These are phyloP conservation scores for Syzygium aqueum DNA, from an alignment of 345 rosid genomes.

Conservation along the genomic window DNA sequence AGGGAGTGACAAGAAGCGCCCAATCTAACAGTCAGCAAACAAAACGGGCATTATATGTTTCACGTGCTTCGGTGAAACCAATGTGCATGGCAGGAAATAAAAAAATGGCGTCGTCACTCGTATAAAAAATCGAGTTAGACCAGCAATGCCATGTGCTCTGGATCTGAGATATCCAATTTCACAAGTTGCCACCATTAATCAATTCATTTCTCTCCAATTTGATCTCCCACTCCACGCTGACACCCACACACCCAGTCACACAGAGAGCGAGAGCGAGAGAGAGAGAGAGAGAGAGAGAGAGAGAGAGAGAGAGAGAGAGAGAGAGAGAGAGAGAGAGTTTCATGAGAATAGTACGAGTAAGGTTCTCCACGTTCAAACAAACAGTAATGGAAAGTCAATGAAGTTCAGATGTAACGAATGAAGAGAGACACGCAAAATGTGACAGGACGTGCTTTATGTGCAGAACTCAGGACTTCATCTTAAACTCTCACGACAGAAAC, in stretches of 20 bases:
- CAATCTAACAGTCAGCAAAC: background rate
- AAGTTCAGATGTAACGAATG: background rate
- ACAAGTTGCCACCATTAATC: background rate
- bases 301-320: background rate
- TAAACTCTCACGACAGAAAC: slow-evolving; percentile 18
- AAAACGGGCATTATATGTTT: no score
- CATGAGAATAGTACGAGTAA: background rate
- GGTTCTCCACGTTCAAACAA: background rate
- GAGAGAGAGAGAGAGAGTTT: background rate
- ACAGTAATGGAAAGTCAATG: background rate
- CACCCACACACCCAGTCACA: background rate
- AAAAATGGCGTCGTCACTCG: background rate
- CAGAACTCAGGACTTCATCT: background rate
- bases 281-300: background rate
- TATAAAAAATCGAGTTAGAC: background rate
- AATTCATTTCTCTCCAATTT: background rate
- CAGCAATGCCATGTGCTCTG: background rate
- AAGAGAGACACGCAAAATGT: background rate
- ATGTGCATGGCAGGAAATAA: background rate
- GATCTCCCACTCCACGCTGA: background rate
- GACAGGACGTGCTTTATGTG: background rate
- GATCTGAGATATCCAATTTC: background rate
- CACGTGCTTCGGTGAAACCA: background rate
- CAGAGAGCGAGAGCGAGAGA: background rate
- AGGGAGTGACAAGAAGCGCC: no score